These are phyloP conservation scores for Leccinum uliginosum DNA, from an alignment of 768 basidiomycete species.

Conservation along the genomic window DNA sequence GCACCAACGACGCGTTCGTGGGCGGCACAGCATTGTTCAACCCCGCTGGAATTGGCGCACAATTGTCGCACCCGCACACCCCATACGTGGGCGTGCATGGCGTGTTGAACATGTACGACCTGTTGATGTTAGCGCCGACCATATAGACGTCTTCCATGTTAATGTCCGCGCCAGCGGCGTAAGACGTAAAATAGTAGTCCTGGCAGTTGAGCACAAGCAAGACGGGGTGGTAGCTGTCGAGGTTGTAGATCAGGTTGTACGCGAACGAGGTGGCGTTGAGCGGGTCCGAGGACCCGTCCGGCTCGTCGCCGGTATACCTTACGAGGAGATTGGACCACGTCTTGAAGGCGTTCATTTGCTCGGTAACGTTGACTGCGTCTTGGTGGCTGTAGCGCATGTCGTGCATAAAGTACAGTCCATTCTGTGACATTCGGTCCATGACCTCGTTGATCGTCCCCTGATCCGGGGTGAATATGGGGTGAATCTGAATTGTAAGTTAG, in stretches of 20 bases:
- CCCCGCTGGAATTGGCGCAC: constrained; percentile 42
- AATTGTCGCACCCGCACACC: constrained; percentile 71
- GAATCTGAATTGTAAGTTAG: constrained; percentile 40
- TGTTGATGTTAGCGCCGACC: constrained; percentile 56
- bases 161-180: constrained; percentile 63
- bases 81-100: constrained; percentile 62
- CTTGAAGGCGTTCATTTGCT: constrained; percentile 66
- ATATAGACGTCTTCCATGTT: constrained; percentile 57
- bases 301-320: constrained; percentile 74
- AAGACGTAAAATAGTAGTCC: constrained; percentile 58
- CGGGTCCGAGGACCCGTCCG: constrained; percentile 65
- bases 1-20: constrained; percentile 12
- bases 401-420: constrained; percentile 67
- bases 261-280: constrained; percentile 48
- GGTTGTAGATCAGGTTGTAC: constrained; percentile 52
- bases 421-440: constrained; percentile 64
- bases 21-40: constrained; percentile 25
- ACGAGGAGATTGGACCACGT: constrained; percentile 60
- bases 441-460: constrained; percentile 41
- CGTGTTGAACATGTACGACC: constrained; percentile 55
- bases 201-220: constrained; percentile 62
- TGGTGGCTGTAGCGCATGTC: constrained; percentile 75
- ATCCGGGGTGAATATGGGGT: constrained; percentile 62
- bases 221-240: constrained; percentile 66
- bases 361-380: constrained; percentile 54